phyloP scores from a whole-genome alignment of 2,329 filamentous ascomycete species.

The Penicillium nordicum region DNA sequence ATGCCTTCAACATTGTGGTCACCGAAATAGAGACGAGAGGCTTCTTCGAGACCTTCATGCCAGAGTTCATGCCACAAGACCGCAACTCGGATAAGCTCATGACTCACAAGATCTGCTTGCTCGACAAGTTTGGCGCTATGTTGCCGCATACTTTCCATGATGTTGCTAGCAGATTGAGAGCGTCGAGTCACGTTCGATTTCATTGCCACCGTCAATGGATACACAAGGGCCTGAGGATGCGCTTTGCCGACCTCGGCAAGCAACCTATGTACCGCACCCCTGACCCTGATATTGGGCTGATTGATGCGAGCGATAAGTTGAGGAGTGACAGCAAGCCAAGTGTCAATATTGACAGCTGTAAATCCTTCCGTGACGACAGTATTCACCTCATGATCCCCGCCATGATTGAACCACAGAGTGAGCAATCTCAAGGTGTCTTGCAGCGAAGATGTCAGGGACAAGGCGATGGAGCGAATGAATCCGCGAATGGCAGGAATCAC shows the following conservation, averaged over 20 bases:
- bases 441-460: slow-evolving; percentile 86
- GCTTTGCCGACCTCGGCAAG: slow-evolving; percentile 88
- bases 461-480: slow-evolving; percentile 94
- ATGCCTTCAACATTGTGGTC: slow-evolving; percentile 97
- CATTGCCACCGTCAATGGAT: slow-evolving; percentile 95
- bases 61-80: slow-evolving; percentile 98
- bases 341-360: slow-evolving; percentile 87
- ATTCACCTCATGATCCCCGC: slow-evolving; percentile 83
- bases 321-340: slow-evolving; percentile 97
- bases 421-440: slow-evolving; percentile 91
- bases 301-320: slow-evolving; percentile 97
- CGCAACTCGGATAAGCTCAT: slow-evolving; percentile 93
- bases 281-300: slow-evolving; percentile 83
- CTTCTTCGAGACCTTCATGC: slow-evolving; percentile 97
- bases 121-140: slow-evolving; percentile 91
- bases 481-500: slow-evolving; percentile 92
- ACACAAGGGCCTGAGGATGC: slow-evolving; percentile 94
- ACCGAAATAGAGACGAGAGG: slow-evolving; percentile 92
- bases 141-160: slow-evolving; percentile 97
- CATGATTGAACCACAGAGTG: slow-evolving; percentile 95
- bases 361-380: slow-evolving; percentile 86
- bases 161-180: slow-evolving; percentile 81
- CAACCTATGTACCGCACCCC: slow-evolving; percentile 86
- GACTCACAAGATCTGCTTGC: slow-evolving; percentile 90
- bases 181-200: slow-evolving; percentile 86